Percentiles rank a stretch among this genome's conserved stretches.
Evolutionary conservation across 345 rosid genomes (phyloP).

Genomic region (Brassica incana): DNA sequence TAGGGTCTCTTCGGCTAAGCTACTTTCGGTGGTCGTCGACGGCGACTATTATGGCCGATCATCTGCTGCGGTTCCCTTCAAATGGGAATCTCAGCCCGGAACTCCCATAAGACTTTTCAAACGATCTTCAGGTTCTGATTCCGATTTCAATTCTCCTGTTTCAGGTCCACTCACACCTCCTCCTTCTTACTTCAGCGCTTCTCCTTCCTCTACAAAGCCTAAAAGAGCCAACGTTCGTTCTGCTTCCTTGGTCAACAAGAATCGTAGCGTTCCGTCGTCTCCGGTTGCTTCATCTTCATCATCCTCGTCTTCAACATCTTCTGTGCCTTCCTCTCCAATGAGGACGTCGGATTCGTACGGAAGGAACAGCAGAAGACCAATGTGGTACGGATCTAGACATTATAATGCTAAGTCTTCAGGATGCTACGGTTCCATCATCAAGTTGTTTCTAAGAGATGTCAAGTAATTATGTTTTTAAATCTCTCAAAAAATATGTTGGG

Average conservation of each 20-base stretch:
- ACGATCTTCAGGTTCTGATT: constrained; percentile 22
- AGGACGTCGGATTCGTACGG: constrained; percentile 24
- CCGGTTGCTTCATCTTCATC: constrained; percentile 36
- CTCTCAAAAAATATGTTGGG: background rate
- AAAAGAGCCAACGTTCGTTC: constrained; percentile 31
- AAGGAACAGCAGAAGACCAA: constrained; percentile 22
- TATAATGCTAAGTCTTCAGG: constrained; percentile 40
- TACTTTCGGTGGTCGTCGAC: constrained; percentile 15
- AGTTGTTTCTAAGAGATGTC: constrained; percentile 38
- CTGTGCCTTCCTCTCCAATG: constrained; percentile 43
- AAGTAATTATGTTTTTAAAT: background rate
- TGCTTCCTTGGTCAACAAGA: constrained; percentile 39
- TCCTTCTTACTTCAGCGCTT: constrained; percentile 54
- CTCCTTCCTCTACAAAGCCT: constrained; percentile 23
- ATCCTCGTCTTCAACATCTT: constrained; percentile 39
- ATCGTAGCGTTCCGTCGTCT: constrained; percentile 31
- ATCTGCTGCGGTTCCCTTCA: constrained; percentile 57
- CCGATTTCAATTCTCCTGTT: constrained; percentile 23
- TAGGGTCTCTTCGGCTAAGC: constrained; percentile 22
- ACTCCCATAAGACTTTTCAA: constrained; percentile 52
- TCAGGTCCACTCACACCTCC: constrained; percentile 70
- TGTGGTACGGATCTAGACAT: constrained; percentile 23
- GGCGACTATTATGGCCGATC: constrained; percentile 53
- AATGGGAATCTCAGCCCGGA: constrained; percentile 85
- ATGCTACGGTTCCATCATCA: constrained; percentile 48